phyloP scores from a whole-genome alignment of 768 basidiomycete species.

The Leccinum rimulosum region DNA sequence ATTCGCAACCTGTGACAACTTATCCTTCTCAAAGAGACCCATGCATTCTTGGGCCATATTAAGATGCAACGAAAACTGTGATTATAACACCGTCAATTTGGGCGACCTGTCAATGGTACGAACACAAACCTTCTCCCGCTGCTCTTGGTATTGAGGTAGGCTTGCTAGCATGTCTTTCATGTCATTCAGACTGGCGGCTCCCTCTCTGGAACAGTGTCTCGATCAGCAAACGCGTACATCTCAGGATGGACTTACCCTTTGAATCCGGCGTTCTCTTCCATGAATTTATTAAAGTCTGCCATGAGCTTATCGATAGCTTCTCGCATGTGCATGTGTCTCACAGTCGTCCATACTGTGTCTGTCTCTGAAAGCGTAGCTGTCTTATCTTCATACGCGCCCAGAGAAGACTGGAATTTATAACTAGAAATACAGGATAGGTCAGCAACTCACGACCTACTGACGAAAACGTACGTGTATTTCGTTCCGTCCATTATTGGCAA shows the following conservation, averaged over 20 bases:
- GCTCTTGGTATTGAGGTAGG: constrained; percentile 92
- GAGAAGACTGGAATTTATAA: constrained; percentile 90
- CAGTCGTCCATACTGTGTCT: constrained; percentile 87
- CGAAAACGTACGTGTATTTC: constrained; percentile 74
- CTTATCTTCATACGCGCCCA: constrained; percentile 86
- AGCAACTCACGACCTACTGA: constrained; percentile 10
- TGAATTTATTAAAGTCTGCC: constrained; percentile 92
- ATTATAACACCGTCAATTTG: neutral
- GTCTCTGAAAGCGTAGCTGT: constrained; percentile 80
- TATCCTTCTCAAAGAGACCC: constrained; percentile 86
- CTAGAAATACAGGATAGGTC: constrained; percentile 38
- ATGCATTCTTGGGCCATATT: constrained; percentile 99
- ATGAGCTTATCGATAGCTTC: constrained; percentile 98
- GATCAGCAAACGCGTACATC: neutral
- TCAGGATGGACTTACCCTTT: constrained; percentile 60
- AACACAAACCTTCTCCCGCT: constrained; percentile 77
- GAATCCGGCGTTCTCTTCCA: constrained; percentile 93
- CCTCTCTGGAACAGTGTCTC: constrained; percentile 46
- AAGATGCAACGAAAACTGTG: constrained; percentile 90
- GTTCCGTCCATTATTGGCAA: constrained; percentile 84
- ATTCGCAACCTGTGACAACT: constrained; percentile 75
- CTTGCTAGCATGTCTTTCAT: constrained; percentile 99
- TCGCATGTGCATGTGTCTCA: constrained; percentile 98
- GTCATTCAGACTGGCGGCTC: constrained; percentile 87
- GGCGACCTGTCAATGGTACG: neutral